Evolutionary conservation across 176 grass and related monocot genomes (phyloP).

Genomic region (Cymbopogon citratus): DNA sequence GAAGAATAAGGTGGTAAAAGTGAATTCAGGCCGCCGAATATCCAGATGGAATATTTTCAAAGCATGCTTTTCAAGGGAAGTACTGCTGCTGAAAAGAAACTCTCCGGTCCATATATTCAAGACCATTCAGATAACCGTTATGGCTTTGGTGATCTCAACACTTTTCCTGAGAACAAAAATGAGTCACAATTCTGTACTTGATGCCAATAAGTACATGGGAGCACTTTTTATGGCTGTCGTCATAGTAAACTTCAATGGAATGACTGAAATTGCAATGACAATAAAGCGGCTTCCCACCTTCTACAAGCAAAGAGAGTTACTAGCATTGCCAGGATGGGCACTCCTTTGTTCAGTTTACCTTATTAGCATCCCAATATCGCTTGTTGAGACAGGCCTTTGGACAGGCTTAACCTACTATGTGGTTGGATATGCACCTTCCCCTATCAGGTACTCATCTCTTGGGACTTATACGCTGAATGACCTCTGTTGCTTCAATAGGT

Average conservation of each 20-base stretch:
- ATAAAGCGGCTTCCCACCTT: conserved; percentile 84
- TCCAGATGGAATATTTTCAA: conserved; percentile 83
- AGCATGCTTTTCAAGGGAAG: conserved; percentile 83
- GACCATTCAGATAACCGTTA: conserved; percentile 67
- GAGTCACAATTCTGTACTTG: conserved; percentile 59
- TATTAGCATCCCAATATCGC: conserved; percentile 65
- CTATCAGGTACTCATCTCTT: conserved; percentile 52
- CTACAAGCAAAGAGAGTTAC: conserved; percentile 88
- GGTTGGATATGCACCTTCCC: conserved; percentile 84
- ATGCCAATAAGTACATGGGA: conserved; percentile 77
- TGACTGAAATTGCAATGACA: conserved; percentile 94
- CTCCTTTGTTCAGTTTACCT: conserved; percentile 76
- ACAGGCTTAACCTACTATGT: conserved; percentile 84
- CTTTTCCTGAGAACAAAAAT: conserved; percentile 73
- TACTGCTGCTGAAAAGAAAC: conserved; percentile 78
- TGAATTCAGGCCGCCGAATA: conserved; percentile 37
- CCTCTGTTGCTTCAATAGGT: conserved; percentile 1
- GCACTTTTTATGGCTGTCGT: conserved; percentile 60
- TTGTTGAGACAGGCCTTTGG: conserved; percentile 83
- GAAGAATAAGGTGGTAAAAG: conserved; percentile 38
- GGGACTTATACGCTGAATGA: neutral
- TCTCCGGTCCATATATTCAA: conserved; percentile 93
- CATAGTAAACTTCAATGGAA: conserved; percentile 88
- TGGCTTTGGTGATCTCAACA: conserved; percentile 77
- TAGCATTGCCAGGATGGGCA: conserved; percentile 85